A percentile compares a stretch with the other conserved stretches of the same genome.
phyloP scores from a whole-genome alignment of 164 flowering plant species.

The Piper longum region DNA sequence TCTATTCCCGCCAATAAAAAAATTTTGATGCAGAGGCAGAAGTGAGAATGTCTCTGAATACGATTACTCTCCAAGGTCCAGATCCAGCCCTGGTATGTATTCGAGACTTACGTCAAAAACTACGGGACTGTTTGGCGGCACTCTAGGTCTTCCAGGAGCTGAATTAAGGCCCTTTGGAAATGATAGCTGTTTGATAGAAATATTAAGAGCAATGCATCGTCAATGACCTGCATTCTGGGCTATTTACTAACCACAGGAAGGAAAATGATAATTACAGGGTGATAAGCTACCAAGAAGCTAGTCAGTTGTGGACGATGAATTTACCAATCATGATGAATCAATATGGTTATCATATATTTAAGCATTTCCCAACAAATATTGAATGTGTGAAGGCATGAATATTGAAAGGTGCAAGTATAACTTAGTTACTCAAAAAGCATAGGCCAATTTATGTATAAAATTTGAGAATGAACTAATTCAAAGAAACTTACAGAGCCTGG shows the following conservation, averaged over 20 bases:
- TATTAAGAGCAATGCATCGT: neutral
- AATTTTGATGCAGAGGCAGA: neutral
- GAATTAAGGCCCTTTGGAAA: slow-evolving; percentile 86
- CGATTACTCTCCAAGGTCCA: slow-evolving; percentile 41
- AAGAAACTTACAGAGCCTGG: slow-evolving; percentile 70
- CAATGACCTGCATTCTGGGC: neutral
- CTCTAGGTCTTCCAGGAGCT: slow-evolving; percentile 97
- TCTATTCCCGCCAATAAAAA: no score
- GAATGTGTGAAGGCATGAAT: no score
- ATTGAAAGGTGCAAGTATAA: no score
- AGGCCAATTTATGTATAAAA: neutral
- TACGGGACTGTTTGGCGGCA: slow-evolving; percentile 78
- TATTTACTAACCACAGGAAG: neutral
- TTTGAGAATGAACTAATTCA: no score
- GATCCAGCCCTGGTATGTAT: slow-evolving; percentile 83
- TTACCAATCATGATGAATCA: no score
- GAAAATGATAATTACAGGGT: no score
- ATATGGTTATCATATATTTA: no score
- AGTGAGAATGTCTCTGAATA: neutral
- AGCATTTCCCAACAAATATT: no score
- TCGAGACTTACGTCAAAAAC: slow-evolving; percentile 86
- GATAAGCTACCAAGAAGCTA: neutral
- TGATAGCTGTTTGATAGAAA: slow-evolving; percentile 39
- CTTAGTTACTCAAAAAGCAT: no score
- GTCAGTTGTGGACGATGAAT: neutral